Percentiles rank a stretch among this genome's conserved stretches.
phyloP scores from a whole-genome alignment of 2,329 filamentous ascomycete genomes.

The Pestalotiopsis sp. region DNA sequence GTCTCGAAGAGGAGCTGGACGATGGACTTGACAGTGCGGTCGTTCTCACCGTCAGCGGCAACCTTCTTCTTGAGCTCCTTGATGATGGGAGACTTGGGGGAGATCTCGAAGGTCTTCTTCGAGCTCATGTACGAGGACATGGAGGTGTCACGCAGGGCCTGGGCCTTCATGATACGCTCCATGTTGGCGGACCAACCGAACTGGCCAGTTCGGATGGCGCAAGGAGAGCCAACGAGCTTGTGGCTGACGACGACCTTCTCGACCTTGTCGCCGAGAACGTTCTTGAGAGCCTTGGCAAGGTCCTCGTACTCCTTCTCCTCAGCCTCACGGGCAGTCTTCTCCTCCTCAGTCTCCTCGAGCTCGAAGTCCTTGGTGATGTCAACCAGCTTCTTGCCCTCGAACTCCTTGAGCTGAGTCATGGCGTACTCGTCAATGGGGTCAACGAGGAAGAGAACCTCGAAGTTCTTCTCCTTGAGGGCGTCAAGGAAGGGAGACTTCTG shows the following conservation, averaged over 20 bases:
- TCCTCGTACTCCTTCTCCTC: conserved; percentile 98
- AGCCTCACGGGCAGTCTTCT: conserved; percentile 93
- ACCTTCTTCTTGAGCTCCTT: conserved; percentile 99
- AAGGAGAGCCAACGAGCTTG: conserved; percentile 93
- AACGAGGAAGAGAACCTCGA: conserved; percentile 98
- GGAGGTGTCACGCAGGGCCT: conserved; percentile 98
- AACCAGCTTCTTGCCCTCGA: conserved; percentile 99
- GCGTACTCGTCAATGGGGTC: conserved; percentile 99
- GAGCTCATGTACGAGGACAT: conserved; percentile 99
- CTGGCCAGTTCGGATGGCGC: conserved; percentile 98
- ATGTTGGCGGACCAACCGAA: conserved; percentile 99
- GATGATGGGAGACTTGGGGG: conserved; percentile 96
- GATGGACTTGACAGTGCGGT: conserved; percentile 99
- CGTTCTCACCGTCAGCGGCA: conserved; percentile 94
- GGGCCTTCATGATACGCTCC: conserved; percentile 99
- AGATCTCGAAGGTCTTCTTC: conserved; percentile 99
- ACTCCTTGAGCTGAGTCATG: conserved; percentile 99
- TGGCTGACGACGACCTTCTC: conserved; percentile 99
- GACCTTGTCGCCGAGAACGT: conserved; percentile 97
- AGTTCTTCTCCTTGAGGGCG: conserved; percentile 97
- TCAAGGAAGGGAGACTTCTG: conserved; percentile 98
- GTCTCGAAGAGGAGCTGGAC: conserved; percentile 99
- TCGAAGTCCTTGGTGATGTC: conserved; percentile 99
- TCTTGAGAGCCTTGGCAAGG: conserved; percentile 97
- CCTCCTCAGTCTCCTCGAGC: conserved; percentile 99